These are phyloP conservation scores for Biscogniauxia mediterranea DNA, from an alignment of 2,329 filamentous ascomycete species.

Conservation along the genomic window DNA sequence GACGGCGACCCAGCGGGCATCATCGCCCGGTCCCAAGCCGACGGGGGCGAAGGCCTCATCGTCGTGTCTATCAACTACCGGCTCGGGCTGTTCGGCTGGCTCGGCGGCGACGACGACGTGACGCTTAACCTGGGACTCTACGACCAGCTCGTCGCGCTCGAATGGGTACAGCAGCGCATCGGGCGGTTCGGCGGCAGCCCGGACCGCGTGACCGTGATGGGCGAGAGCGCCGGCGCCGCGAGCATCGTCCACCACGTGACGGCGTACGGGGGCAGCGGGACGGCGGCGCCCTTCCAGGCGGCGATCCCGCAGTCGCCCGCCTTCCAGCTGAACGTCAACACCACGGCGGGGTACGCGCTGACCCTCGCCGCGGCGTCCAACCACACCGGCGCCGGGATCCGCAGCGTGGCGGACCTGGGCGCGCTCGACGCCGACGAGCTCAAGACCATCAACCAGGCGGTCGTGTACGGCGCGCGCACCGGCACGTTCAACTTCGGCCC, in stretches of 20 bases:
- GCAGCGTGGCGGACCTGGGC: slow-evolving; percentile 8
- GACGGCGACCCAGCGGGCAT: slow-evolving; percentile 21
- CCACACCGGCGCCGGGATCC: slow-evolving; percentile 4
- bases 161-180: slow-evolving; percentile 50
- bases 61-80: slow-evolving; percentile 28
- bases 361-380: slow-evolving; percentile 17
- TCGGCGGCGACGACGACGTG: slow-evolving; percentile 17
- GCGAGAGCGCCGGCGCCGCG: slow-evolving; percentile 51
- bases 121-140: slow-evolving; percentile 47
- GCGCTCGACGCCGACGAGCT: slow-evolving; percentile 8
- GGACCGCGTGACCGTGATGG: slow-evolving; percentile 39
- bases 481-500: slow-evolving; percentile 31
- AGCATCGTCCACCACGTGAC: slow-evolving; percentile 48
- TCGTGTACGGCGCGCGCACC: slow-evolving; percentile 17
- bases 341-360: slow-evolving; percentile 10
- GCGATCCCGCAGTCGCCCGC: slow-evolving; percentile 26
- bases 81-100: slow-evolving; percentile 26
- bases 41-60: slow-evolving; percentile 13
- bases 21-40: slow-evolving; percentile 15
- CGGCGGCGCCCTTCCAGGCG: slow-evolving; percentile 14
- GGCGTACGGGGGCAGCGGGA: slow-evolving; percentile 39
- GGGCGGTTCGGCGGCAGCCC: slow-evolving; percentile 42
- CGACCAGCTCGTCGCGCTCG: slow-evolving; percentile 46
- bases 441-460: slow-evolving; percentile 21
- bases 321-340: slow-evolving; percentile 25